Evolutionary conservation across 805 yeast genomes (phyloP).

Genomic region (Kodamaea sagamina): DNA sequence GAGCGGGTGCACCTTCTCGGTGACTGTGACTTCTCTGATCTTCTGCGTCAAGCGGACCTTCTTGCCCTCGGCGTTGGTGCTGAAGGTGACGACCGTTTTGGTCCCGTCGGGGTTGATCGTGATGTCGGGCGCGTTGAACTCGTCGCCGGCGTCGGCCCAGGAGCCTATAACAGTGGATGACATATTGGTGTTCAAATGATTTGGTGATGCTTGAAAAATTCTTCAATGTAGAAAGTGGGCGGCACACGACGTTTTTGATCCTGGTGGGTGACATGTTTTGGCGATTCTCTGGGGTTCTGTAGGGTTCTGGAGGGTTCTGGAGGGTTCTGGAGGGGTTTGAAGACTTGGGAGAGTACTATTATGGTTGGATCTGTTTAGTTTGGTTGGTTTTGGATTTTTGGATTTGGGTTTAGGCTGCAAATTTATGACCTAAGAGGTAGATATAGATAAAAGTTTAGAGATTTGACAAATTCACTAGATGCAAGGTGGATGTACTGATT

Average conservation of each 20-base stretch:
- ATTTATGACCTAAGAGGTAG: no score
- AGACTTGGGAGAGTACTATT: no score
- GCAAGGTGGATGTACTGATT: no score
- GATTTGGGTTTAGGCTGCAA: no score
- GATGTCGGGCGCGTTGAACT: constrained; percentile 71
- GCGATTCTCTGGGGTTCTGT: neutral
- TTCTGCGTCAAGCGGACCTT: constrained; percentile 86
- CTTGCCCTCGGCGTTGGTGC: constrained; percentile 74
- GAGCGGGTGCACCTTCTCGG: constrained; percentile 78
- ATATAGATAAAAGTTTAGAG: no score
- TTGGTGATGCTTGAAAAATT: constrained; percentile 12
- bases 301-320: no score
- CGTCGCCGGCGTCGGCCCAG: constrained; percentile 78
- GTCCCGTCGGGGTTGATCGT: constrained; percentile 85
- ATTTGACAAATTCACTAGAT: no score
- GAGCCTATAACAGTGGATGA: constrained; percentile 43
- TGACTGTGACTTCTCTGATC: constrained; percentile 72
- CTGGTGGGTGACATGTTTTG: neutral
- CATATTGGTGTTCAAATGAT: constrained; percentile 19
- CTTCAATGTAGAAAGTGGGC: constrained; percentile 2
- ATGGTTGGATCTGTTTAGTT: no score
- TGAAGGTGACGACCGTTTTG: constrained; percentile 79
- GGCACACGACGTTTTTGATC: neutral
- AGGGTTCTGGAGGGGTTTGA: no score
- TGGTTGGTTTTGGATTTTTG: no score